Evolutionary conservation across 2,329 filamentous ascomycete genomes (phyloP).

Genomic region (Myotisia sp.): DNA sequence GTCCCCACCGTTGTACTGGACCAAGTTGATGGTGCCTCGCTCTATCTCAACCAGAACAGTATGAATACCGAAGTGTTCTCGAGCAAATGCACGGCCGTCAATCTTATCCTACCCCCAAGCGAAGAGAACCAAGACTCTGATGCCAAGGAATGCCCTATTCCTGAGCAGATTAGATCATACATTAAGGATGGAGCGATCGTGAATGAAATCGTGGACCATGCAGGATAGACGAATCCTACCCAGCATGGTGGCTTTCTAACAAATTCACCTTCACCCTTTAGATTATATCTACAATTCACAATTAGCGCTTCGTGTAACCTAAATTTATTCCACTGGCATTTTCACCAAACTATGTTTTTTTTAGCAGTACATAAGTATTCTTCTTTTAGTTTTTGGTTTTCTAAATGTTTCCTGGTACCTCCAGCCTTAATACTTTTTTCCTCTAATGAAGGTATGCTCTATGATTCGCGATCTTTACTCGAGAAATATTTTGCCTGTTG

Average conservation of each 20-base stretch:
- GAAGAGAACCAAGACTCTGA: conserved; percentile 57
- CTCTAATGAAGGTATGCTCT: too few species aligned
- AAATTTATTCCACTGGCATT: too few species aligned
- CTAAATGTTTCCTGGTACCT: too few species aligned
- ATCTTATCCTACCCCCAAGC: conserved; percentile 64
- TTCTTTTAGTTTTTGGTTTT: too few species aligned
- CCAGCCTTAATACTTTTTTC: too few species aligned
- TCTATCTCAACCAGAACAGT: conserved; percentile 76
- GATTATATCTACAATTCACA: too few species aligned
- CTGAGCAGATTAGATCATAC: conserved; percentile 77
- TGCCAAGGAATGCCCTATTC: conserved; percentile 72
- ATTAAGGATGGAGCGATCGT: conserved; percentile 63
- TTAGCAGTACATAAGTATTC: too few species aligned
- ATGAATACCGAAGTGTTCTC: conserved; percentile 68
- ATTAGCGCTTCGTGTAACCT: too few species aligned
- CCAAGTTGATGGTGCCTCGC: conserved; percentile 75
- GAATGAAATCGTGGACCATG: conserved; percentile 91
- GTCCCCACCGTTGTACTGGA: conserved; percentile 83
- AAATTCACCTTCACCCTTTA: not conserved
- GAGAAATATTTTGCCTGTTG: too few species aligned
- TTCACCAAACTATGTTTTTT: too few species aligned
- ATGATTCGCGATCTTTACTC: too few species aligned
- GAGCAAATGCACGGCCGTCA: conserved; percentile 75
- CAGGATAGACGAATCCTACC: conserved; percentile 29
- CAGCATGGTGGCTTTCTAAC: not conserved